Percentiles rank a stretch among this genome's conserved stretches.
phyloP scores from a whole-genome alignment of 2,329 filamentous ascomycete genomes.

The Stromatinia cepivora region DNA sequence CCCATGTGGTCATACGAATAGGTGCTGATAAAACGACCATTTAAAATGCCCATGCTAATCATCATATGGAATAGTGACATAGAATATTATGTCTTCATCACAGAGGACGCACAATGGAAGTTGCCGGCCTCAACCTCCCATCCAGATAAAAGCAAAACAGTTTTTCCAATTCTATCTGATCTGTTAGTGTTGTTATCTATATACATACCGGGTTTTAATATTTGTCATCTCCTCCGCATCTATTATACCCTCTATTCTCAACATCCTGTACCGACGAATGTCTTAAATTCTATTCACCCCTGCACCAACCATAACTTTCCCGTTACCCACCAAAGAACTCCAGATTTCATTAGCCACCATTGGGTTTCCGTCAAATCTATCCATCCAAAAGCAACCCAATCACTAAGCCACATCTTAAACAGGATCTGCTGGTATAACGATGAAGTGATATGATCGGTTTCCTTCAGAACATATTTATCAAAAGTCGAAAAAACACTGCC shows the following conservation, averaged over 20 bases:
- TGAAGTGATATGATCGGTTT: background rate
- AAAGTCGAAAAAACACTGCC: background rate
- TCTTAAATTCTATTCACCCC: background rate
- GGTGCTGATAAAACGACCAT: too few species aligned
- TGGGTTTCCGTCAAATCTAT: conserved; percentile 14
- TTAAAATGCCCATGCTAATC: too few species aligned
- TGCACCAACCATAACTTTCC: background rate
- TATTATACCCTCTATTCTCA: background rate
- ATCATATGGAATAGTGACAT: too few species aligned
- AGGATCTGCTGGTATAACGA: conserved; percentile 1
- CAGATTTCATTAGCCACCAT: background rate
- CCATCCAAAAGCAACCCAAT: conserved; percentile 19
- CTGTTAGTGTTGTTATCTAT: background rate
- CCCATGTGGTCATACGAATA: too few species aligned
- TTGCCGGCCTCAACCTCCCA: too few species aligned
- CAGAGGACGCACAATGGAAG: too few species aligned
- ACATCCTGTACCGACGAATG: background rate
- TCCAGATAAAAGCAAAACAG: background rate
- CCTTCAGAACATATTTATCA: background rate
- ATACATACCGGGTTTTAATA: background rate
- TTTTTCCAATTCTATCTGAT: background rate
- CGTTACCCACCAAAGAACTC: conserved; percentile 6
- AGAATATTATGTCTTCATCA: too few species aligned
- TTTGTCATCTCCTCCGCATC: background rate
- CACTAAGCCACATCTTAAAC: conserved; percentile 12